These are phyloP conservation scores for Nicotiana sylvestris DNA, from an alignment of 257 asterid species.

Conservation along the genomic window DNA sequence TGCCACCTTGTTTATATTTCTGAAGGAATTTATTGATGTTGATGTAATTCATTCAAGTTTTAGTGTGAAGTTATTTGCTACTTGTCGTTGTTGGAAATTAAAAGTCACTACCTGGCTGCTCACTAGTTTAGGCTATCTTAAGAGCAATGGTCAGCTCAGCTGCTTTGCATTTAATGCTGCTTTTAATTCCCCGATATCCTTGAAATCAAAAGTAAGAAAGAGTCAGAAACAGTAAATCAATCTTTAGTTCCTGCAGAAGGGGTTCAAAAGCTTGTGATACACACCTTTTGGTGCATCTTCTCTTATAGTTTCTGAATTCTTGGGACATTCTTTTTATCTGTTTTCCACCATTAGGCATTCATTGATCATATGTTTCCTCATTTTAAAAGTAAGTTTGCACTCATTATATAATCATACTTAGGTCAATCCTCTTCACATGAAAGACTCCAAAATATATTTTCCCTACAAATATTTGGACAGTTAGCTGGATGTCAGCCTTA, in stretches of 20 bases:
- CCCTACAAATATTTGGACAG: neutral
- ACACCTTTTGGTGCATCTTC: neutral
- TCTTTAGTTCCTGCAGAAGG: neutral
- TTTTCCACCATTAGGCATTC: neutral
- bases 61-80: neutral
- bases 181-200: neutral
- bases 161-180: neutral
- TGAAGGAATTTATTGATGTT: neutral
- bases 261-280: neutral
- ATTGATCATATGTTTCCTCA: neutral
- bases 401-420: neutral
- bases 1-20: slow-evolving; percentile 6
- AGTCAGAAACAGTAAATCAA: neutral
- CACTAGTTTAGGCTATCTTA: neutral
- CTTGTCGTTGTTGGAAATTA: neutral
- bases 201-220: neutral
- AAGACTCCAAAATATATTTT: neutral
- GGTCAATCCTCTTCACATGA: neutral
- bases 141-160: neutral
- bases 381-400: neutral
- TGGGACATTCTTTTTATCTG: neutral
- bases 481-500: neutral
- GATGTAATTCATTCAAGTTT: neutral
- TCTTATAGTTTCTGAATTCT: neutral
- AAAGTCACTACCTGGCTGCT: neutral